Conservation (phyloP, 116 monocot genomes). For the Iris pallida region DNA sequence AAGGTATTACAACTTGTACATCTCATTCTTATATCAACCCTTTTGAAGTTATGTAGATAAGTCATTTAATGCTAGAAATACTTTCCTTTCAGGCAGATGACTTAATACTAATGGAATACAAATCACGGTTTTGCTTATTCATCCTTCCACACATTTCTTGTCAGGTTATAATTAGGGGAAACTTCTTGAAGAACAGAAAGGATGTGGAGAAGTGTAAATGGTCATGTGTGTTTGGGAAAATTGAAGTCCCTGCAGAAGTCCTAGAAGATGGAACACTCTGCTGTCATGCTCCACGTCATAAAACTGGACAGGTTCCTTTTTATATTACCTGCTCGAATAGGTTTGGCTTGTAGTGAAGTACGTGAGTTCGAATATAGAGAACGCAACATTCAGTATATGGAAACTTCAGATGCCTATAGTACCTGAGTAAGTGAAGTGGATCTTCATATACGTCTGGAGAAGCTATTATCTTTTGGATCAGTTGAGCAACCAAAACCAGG, state of each 20-base stretch:
- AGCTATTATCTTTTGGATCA: constrained; percentile 49
- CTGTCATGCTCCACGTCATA: constrained; percentile 67
- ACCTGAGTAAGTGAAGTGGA: constrained; percentile 30
- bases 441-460: constrained; percentile 69
- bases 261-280: constrained; percentile 64
- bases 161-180: constrained; percentile 79
- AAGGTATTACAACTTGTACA: constrained; percentile 22
- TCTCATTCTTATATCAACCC: neutral
- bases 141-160: neutral
- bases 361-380: constrained; percentile 83
- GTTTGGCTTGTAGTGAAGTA: constrained; percentile 88
- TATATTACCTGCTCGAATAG: constrained; percentile 93
- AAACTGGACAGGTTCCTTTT: constrained; percentile 81
- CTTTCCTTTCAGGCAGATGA: neutral
- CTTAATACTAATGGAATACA: neutral
- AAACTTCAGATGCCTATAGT: constrained; percentile 23
- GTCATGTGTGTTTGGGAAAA: constrained; percentile 99
- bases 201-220: constrained; percentile 65
- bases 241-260: constrained; percentile 86
- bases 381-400: constrained; percentile 22
- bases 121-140: neutral
- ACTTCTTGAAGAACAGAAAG: constrained; percentile 67
- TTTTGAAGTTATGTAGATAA: neutral
- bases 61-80: neutral
- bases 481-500: constrained; percentile 12